Percentiles rank a stretch among this genome's conserved stretches.
These are phyloP conservation scores for Amanita thiersii DNA, from an alignment of 768 basidiomycete genomes.

Conservation along the genomic window DNA sequence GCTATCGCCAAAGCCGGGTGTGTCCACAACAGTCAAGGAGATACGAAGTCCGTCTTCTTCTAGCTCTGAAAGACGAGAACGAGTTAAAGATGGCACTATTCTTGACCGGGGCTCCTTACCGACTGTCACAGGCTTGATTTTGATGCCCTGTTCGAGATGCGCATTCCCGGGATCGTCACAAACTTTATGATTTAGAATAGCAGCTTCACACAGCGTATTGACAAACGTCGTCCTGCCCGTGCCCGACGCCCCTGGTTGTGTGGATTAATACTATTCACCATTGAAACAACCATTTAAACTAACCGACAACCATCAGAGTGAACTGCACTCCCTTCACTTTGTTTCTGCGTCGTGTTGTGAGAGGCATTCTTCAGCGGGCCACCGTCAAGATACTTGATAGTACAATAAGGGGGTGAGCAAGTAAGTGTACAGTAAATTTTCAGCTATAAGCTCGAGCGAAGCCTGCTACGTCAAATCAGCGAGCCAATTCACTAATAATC, in stretches of 20 bases:
- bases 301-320: constrained; percentile 86
- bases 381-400: neutral
- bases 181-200: constrained; percentile 64
- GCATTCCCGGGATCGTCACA: constrained; percentile 58
- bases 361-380: constrained; percentile 27
- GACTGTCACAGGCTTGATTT: constrained; percentile 76
- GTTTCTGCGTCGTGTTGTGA: constrained; percentile 48
- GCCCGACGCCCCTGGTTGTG: constrained; percentile 66
- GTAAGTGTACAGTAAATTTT: constrained; percentile 6
- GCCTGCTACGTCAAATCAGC: constrained; percentile 2
- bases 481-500: too few relatives aligned
- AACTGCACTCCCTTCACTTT: constrained; percentile 90
- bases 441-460: constrained; percentile 3
- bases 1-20: constrained; percentile 86
- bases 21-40: constrained; percentile 86
- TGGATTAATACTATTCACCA: neutral
- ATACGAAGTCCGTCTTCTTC: constrained; percentile 90
- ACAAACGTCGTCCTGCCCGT: constrained; percentile 87
- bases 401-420: constrained; percentile 1
- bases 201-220: constrained; percentile 83
- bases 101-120: constrained; percentile 35
- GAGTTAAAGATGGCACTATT: neutral
- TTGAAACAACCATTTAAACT: constrained; percentile 19
- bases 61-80: constrained; percentile 45
- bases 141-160: constrained; percentile 70